A percentile compares a stretch with the other conserved stretches of the same genome.
Evolutionary conservation across 148 eudicot genomes (phyloP).

Genomic region (Nepenthes gracilis): DNA sequence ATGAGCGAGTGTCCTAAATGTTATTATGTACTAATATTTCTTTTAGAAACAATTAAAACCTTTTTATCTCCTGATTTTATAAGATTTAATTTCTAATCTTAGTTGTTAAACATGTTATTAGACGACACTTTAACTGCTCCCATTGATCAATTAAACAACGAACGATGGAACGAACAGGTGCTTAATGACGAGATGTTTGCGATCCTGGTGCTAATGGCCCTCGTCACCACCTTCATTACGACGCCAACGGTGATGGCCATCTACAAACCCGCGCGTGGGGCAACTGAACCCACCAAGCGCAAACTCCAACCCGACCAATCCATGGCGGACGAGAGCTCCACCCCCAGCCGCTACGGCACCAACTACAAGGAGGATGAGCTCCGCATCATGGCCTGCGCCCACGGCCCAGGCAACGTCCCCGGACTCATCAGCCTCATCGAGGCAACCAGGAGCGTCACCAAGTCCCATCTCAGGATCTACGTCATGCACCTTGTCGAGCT

Average conservation of each 20-base stretch:
- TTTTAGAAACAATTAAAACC: no score
- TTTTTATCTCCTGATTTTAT: no score
- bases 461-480: slow-evolving; percentile 29
- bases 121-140: no score
- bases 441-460: slow-evolving; percentile 27
- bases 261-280: slow-evolving; percentile 39
- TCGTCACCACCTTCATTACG: slow-evolving; percentile 60
- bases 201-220: slow-evolving; percentile 57
- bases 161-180: slow-evolving; percentile 22
- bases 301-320: slow-evolving; percentile 19
- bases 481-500: slow-evolving; percentile 53
- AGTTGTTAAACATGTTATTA: no score
- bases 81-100: no score
- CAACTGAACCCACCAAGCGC: slow-evolving; percentile 9
- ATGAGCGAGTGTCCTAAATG: no score
- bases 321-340: not conserved
- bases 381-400: slow-evolving; percentile 34
- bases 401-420: slow-evolving; percentile 37
- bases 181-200: slow-evolving; percentile 63
- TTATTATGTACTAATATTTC: no score
- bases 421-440: slow-evolving; percentile 39
- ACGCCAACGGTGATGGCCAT: slow-evolving; percentile 55
- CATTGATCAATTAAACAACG: not conserved
- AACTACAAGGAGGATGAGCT: slow-evolving; percentile 10
- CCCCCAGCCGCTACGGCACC: not conserved